Base-by-base conservation (phyloP, 768 basidiomycete genomes). In the Trametes sanguinea region DNA sequence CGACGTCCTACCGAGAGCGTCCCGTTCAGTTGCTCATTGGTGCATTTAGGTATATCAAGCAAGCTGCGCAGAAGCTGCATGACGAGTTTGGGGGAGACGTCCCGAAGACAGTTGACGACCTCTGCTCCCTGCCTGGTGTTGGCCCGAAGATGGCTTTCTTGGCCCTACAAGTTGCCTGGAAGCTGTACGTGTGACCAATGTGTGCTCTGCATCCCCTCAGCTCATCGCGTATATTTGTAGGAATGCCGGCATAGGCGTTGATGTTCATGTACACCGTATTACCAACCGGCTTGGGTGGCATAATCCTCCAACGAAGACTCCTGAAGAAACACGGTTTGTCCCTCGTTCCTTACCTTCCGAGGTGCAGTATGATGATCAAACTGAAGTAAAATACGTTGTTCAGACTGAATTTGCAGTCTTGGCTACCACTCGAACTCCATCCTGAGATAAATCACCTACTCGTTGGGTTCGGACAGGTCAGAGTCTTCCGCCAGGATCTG, bases 91-190 rank as follows among this genome's bases (percentile, higher is more conserved):
- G 82, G 47, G 88, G 88, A 2, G 95, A 98, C 62, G 88, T 98
- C 0, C 96, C 96, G 0, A 86, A 89, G 71, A 95, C 93, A 0
- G 85, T 89, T 3, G 94, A 94, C 40, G 92, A 92, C 43, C 78
- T 99, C 8, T 92, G 94, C 66, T 89, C 89, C 4, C 75, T 98
- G 11, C 87, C 87, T 2, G 96, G 96, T 0, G 95, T 98, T 0
- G 96, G 96, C 0, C 96, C 95, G 0, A 98, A 99, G 74, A 97
- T 98, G 94, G 93, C 93, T 0, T 96, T 92, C 75, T 73, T 97
- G 39, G 78, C 86, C 2, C 79, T 96, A 2, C 94, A 94, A 66
- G 83, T 83, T 30, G 94, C 92, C 1, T 96, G 92, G 93, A 82
- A 89, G 65, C 63, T 92, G 90, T 92, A 68, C 57, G 87, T 70